Conservation (phyloP, 2,329 filamentous ascomycete genomes). For the Aspergillus vadensis region DNA sequence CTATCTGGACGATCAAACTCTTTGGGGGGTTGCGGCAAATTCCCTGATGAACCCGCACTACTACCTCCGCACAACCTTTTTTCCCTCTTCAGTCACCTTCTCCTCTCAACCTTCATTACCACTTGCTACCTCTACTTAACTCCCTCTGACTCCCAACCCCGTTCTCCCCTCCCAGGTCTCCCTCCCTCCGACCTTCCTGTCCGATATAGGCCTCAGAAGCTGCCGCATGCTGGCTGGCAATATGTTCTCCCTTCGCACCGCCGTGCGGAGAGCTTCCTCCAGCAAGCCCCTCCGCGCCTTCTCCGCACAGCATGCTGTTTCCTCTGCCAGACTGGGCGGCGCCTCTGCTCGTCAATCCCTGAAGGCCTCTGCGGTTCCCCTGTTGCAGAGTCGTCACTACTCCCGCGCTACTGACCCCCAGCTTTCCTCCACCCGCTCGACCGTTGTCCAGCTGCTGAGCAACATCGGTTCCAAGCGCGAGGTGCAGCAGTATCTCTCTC, state of each 20-base stretch:
- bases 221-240: constrained; percentile 46
- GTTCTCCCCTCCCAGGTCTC: constrained; percentile 7
- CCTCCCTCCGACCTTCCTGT: constrained; percentile 20
- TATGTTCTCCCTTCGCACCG: constrained; percentile 48
- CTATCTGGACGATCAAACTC: constrained; percentile 10
- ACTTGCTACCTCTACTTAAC: constrained; percentile 7
- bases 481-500: constrained; percentile 94
- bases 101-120: constrained; percentile 20
- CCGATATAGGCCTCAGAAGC: constrained; percentile 28
- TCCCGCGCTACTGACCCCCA: constrained; percentile 52
- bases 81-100: constrained; percentile 15
- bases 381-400: constrained; percentile 44
- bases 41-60: constrained; percentile 16
- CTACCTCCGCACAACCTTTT: constrained; percentile 19
- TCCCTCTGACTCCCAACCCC: constrained; percentile 1
- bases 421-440: constrained; percentile 67
- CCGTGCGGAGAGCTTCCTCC: constrained; percentile 48
- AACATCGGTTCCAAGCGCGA: constrained; percentile 96
- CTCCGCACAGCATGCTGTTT: constrained; percentile 41
- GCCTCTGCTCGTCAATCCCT: constrained; percentile 28
- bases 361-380: constrained; percentile 29
- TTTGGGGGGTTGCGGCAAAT: constrained; percentile 20
- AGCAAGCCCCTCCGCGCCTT: constrained; percentile 43
- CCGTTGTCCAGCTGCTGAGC: constrained; percentile 86
- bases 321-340: constrained; percentile 31